These are phyloP conservation scores for Aureobasidium mangrovei DNA, from an alignment of 2,329 filamentous ascomycete genomes.

Conservation along the genomic window DNA sequence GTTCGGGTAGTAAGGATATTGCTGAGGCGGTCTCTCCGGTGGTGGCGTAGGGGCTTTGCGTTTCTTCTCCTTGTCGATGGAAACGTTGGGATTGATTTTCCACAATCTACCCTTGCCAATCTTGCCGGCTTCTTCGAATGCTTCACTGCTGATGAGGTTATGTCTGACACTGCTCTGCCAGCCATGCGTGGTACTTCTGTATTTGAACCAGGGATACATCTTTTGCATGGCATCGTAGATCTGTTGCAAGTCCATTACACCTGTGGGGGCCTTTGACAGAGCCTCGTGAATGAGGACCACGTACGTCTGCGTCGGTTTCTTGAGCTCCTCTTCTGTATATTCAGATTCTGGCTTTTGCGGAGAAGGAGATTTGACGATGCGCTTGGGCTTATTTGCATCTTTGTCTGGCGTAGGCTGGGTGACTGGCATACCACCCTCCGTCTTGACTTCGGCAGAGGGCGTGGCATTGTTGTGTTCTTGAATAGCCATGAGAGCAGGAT, in stretches of 20 bases:
- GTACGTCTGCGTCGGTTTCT: conserved; percentile 57
- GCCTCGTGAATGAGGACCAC: conserved; percentile 56
- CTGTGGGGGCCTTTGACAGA: conserved; percentile 46
- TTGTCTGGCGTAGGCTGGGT: conserved; percentile 15
- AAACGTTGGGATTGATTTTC: conserved; percentile 50
- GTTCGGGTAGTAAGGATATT: conserved; percentile 16
- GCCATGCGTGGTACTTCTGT: conserved; percentile 49
- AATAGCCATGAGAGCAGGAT: conserved; percentile 12
- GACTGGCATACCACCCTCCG: not conserved
- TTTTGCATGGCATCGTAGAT: conserved; percentile 57
- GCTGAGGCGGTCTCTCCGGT: conserved; percentile 12
- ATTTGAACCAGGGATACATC: conserved; percentile 57
- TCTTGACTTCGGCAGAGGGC: conserved; percentile 5
- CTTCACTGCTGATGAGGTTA: conserved; percentile 50
- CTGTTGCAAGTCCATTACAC: conserved; percentile 54
- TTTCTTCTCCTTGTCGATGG: conserved; percentile 49
- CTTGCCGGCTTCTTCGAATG: conserved; percentile 53
- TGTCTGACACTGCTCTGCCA: conserved; percentile 61
- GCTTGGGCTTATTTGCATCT: conserved; percentile 36
- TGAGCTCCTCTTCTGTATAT: conserved; percentile 64
- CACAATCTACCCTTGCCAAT: conserved; percentile 56
- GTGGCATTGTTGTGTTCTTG: conserved; percentile 10
- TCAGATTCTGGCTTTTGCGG: conserved; percentile 56
- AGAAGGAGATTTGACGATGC: conserved; percentile 48
- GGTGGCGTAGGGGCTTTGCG: conserved; percentile 40